phyloP scores from a whole-genome alignment of 1,139 yeast species.

The Lodderomyces orthopsilosis region DNA sequence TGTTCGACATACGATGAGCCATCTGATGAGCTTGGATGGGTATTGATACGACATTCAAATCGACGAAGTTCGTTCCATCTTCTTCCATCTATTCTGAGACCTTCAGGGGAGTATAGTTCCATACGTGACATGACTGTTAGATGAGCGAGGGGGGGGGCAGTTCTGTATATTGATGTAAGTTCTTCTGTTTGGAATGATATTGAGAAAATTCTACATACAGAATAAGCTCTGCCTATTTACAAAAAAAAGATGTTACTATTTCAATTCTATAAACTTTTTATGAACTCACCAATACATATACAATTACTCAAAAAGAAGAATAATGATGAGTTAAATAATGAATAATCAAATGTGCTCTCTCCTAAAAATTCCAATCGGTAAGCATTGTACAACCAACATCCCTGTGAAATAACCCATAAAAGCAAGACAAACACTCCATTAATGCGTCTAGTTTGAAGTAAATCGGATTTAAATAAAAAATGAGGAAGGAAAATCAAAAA shows the following conservation, averaged over 20 bases:
- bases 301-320: conserved; percentile 69
- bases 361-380: conserved; percentile 83
- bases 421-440: conserved; percentile 39
- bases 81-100: conserved; percentile 87
- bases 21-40: conserved; percentile 86
- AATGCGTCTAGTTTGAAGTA: conserved; percentile 23
- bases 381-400: conserved; percentile 74
- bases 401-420: conserved; percentile 74
- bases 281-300: conserved; percentile 57
- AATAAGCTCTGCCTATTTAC: neutral
- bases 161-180: neutral
- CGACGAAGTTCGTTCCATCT: conserved; percentile 90
- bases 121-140: conserved; percentile 17
- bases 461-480: conserved; percentile 47
- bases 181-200: neutral
- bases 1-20: conserved; percentile 92
- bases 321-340: conserved; percentile 58
- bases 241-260: neutral
- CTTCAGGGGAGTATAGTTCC: conserved; percentile 92
- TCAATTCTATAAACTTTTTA: conserved; percentile 19
- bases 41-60: conserved; percentile 76
- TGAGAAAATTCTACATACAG: neutral
- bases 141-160: neutral
- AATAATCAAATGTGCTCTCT: conserved; percentile 57
- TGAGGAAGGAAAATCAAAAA: conserved; percentile 81